Conservation (phyloP, 345 rosid species). For the Brassica incana region DNA sequence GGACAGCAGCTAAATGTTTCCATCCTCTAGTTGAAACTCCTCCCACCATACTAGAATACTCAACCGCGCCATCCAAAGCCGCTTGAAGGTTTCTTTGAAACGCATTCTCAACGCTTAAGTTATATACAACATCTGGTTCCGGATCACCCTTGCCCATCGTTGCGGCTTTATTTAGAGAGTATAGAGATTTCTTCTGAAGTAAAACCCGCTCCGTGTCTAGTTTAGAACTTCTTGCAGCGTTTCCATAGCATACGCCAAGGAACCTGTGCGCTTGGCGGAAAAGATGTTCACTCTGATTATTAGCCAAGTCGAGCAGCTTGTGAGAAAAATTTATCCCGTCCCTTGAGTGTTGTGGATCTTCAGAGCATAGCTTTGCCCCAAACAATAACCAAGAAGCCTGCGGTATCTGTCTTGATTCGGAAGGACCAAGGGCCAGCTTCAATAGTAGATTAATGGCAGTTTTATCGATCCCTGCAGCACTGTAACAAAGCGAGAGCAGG, state of each 20-base stretch:
- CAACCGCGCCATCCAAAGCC: constrained; percentile 67
- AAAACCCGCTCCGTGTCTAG: constrained; percentile 68
- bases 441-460: constrained; percentile 74
- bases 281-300: constrained; percentile 51
- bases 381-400: constrained; percentile 52
- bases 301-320: constrained; percentile 45
- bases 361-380: constrained; percentile 84
- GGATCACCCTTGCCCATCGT: constrained; percentile 45
- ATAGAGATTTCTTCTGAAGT: constrained; percentile 61
- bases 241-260: constrained; percentile 84
- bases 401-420: constrained; percentile 63
- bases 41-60: constrained; percentile 51
- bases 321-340: constrained; percentile 68
- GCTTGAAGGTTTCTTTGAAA: constrained; percentile 76
- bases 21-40: constrained; percentile 71
- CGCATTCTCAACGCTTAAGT: constrained; percentile 74
- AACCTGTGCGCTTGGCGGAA: constrained; percentile 61
- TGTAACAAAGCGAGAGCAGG: constrained; percentile 82
- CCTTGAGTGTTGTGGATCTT: constrained; percentile 56
- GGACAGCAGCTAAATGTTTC: constrained; percentile 68
- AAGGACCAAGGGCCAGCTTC: constrained; percentile 59
- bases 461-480: constrained; percentile 70
- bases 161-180: constrained; percentile 62
- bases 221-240: constrained; percentile 69
- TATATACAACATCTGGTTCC: constrained; percentile 54